Evolutionary conservation across 352 stramenopile species (phyloP), one percentile per base, ranked within the genome.

Genomic region (Pythium brachiatum): DNA sequence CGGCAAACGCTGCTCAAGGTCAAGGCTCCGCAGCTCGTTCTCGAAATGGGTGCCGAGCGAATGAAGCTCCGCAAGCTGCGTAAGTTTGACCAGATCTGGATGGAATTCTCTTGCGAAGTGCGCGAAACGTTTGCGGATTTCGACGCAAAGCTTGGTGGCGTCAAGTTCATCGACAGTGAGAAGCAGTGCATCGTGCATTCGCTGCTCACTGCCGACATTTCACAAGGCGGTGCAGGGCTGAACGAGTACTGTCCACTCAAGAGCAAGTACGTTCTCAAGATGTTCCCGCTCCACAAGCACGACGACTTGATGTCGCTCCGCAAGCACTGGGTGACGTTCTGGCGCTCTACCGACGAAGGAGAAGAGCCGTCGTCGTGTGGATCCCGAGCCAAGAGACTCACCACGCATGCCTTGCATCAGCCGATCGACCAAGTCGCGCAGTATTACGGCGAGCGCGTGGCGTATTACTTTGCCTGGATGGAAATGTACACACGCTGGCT

Each of bases 381-480:
- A 2, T 4, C 5, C 7, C 34, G 56, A 12, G 38, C 25, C 0
- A 27, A 58, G 23, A 79, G 76, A 18, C 25, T 78, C 3, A 4
- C 74, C 2, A 53, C 63, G 1, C 60, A 73, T 50, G 56, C 79
- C 8, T 57, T 97, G 18, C 60, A 75, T 3, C 88, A 97, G 70
- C 90, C 90, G 3, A 75, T 97, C 36, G 86, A 97, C 57, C 62
- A 86, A 26, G 83, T 97, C 11, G 83, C 84, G 27, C 76, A 95
- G 61, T 98, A 98, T 73, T 97, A 95, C 61, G 92, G 92, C 18
- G 89, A 97, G 57, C 81, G 84, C 7, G 69, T 97, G 15, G 91
- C 89, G 20, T 98, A 96, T 66, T 97, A 98, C 70, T 98, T 98
- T 71, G 92, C 90, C 31, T 98, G 89, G 81, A 79, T 96, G 66